phyloP scores from a whole-genome alignment of 208 protist genomes.

The Leishmania mexicana region DNA sequence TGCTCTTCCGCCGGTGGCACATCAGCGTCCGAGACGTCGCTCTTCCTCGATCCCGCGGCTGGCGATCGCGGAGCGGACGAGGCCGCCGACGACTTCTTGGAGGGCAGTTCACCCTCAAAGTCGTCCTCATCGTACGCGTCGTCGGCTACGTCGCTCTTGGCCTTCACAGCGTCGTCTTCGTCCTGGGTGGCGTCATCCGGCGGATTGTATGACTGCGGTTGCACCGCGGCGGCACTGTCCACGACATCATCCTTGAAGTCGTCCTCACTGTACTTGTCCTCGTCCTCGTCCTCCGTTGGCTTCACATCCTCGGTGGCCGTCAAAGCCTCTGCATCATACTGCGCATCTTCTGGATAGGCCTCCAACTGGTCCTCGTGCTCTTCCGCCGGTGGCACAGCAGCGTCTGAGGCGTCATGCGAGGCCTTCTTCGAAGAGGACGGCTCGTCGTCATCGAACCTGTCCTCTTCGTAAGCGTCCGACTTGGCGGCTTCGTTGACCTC shows the following conservation, averaged over 20 bases:
- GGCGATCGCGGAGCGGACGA: neutral
- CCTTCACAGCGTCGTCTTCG: slow-evolving; percentile 4
- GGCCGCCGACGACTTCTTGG: slow-evolving; percentile 9
- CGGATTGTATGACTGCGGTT: neutral
- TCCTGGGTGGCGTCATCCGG: neutral
- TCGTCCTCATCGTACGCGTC: slow-evolving; percentile 31
- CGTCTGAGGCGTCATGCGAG: neutral
- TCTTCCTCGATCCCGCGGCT: neutral
- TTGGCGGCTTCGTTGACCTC: neutral
- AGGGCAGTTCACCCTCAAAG: slow-evolving; percentile 32
- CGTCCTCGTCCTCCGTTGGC: neutral
- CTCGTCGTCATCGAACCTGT: slow-evolving; percentile 18
- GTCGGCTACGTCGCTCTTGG: neutral
- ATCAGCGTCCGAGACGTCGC: neutral
- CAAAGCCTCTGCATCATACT: no score
- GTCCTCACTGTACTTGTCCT: neutral
- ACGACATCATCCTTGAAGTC: neutral
- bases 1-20: neutral
- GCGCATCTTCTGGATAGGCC: neutral
- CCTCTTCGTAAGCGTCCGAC: slow-evolving; percentile 12
- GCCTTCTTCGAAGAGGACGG: neutral
- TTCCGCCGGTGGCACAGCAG: neutral
- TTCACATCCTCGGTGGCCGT: neutral
- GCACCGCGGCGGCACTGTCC: neutral
- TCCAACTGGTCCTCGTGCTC: neutral